Conservation (phyloP, 305 asterid genomes). For the Fraxinus dipetala region DNA sequence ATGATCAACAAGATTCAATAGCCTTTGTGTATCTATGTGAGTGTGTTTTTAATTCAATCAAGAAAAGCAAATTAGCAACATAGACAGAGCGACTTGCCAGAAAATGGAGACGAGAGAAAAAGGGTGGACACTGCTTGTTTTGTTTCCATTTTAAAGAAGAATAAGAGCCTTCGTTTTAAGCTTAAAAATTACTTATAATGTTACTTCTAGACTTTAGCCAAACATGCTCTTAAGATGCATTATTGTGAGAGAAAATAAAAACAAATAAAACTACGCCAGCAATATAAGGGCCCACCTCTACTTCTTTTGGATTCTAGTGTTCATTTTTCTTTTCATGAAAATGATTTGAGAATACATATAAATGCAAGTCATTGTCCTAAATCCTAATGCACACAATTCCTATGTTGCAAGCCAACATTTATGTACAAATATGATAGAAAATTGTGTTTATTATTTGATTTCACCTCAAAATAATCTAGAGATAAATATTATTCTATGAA, state of each 20-base stretch:
- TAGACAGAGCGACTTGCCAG: not conserved
- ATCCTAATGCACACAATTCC: slow-evolving; percentile 31
- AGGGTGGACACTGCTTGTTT: slow-evolving; percentile 1
- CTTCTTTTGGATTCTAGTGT: slow-evolving; percentile 33
- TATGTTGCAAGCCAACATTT: slow-evolving; percentile 1
- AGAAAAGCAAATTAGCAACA: not conserved
- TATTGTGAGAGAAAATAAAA: slow-evolving; percentile 18
- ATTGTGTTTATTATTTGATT: not conserved
- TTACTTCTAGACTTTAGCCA: not conserved
- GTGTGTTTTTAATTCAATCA: not conserved
- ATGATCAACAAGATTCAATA: not conserved
- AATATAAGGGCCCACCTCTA: slow-evolving; percentile 33
- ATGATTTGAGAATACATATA: not conserved
- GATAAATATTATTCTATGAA: not conserved
- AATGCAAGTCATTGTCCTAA: slow-evolving; percentile 23
- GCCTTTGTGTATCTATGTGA: not conserved
- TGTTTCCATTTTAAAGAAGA: slow-evolving; percentile 24
- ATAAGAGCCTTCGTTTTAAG: not conserved
- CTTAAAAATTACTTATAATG: not conserved
- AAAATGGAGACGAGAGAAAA: not conserved
- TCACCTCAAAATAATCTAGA: not conserved
- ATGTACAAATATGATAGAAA: not conserved
- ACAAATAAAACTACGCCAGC: slow-evolving; percentile 35
- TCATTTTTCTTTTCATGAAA: slow-evolving; percentile 15
- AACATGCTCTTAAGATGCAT: not conserved